These are phyloP conservation scores for Calocybe indica DNA, from an alignment of 768 basidiomycete genomes.

Conservation along the genomic window DNA sequence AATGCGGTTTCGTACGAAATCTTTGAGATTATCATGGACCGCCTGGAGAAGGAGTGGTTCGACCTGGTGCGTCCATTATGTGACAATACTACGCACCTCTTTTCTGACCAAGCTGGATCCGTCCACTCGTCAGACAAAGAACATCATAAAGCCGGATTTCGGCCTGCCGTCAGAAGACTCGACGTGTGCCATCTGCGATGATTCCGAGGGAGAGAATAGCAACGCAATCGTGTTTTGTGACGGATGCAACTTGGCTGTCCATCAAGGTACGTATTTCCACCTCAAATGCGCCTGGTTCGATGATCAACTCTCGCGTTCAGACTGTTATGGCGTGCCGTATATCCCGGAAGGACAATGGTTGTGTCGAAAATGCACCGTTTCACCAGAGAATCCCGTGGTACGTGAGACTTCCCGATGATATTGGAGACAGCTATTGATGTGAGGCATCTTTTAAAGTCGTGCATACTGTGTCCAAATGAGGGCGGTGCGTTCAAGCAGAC, in stretches of 20 bases:
- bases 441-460: conserved; percentile 47
- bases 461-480: conserved; percentile 93
- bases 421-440: too few species aligned
- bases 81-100: conserved; percentile 1
- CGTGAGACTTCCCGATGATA: conserved; percentile 19
- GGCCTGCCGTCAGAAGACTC: conserved; percentile 93
- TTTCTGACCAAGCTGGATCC: not conserved
- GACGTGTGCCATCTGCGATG: conserved; percentile 95
- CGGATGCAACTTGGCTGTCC: conserved; percentile 98
- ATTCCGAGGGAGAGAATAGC: conserved; percentile 96
- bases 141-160: conserved; percentile 83
- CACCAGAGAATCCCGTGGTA: conserved; percentile 94
- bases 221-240: conserved; percentile 99
- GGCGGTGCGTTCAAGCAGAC: conserved; percentile 99
- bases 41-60: conserved; percentile 99
- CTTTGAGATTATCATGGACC: conserved; percentile 97
- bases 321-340: conserved; percentile 98
- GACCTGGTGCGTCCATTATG: conserved; percentile 60
- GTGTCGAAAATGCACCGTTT: conserved; percentile 96
- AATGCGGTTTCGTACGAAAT: conserved; percentile 74
- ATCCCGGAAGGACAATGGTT: conserved; percentile 99
- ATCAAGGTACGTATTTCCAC: conserved; percentile 69
- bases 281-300: not conserved
- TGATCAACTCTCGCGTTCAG: conserved; percentile 31
- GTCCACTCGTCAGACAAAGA: conserved; percentile 64